Conservation (phyloP, 805 yeast genomes). For the Kodamaea fukazawae region DNA sequence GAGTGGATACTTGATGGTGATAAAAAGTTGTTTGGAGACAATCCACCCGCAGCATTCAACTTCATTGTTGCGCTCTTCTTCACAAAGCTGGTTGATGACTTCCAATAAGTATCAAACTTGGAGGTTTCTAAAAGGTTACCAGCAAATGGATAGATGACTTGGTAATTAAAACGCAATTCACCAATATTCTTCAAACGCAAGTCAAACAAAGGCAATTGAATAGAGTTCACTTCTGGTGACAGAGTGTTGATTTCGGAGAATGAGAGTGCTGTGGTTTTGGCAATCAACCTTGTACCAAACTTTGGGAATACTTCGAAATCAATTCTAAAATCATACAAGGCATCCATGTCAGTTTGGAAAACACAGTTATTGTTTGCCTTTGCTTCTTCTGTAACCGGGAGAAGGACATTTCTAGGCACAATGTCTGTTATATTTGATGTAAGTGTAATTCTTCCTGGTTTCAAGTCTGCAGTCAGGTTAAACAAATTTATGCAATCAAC, state of each 20-base stretch:
- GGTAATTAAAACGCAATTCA: constrained; percentile 69
- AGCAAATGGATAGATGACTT: constrained; percentile 83
- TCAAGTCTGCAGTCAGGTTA: constrained; percentile 39
- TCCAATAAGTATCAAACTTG: constrained; percentile 96
- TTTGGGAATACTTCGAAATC: constrained; percentile 92
- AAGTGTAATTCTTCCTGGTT: constrained; percentile 81
- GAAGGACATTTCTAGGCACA: constrained; percentile 79
- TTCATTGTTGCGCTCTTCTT: constrained; percentile 27
- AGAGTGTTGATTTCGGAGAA: constrained; percentile 39
- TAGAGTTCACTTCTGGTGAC: constrained; percentile 38
- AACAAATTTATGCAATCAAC: constrained; percentile 47
- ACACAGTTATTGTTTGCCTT: constrained; percentile 57
- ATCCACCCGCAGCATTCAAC: constrained; percentile 37
- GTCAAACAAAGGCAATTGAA: constrained; percentile 76
- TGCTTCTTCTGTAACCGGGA: constrained; percentile 66
- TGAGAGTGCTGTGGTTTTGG: constrained; percentile 80
- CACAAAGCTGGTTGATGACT: constrained; percentile 65
- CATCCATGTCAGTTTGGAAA: constrained; percentile 79
- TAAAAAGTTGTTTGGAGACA: constrained; percentile 41
- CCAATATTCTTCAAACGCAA: constrained; percentile 80
- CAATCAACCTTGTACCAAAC: constrained; percentile 88
- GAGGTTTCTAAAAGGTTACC: constrained; percentile 84
- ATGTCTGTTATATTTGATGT: constrained; percentile 74
- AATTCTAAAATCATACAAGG: constrained; percentile 57
- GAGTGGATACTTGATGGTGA: constrained; percentile 31